Conservation (phyloP, 352 stramenopile genomes). For the Peronospora farinosa region DNA sequence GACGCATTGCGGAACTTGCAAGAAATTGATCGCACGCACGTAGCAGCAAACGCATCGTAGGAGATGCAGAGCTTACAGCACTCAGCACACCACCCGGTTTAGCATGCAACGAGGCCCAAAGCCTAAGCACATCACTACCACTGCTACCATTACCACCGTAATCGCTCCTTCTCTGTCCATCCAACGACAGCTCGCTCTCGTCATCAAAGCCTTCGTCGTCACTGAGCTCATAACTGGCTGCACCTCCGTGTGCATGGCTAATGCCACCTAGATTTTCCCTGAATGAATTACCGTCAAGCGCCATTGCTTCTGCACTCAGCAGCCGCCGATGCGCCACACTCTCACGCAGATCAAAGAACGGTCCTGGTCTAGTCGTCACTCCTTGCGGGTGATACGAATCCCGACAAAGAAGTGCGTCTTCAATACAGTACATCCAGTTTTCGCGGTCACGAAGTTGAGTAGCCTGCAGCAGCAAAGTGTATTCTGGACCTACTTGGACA, state of each 20-base stretch:
- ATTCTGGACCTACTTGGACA: constrained; percentile 52
- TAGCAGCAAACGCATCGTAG: constrained; percentile 31
- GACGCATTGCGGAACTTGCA: constrained; percentile 32
- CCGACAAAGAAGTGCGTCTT: constrained; percentile 64
- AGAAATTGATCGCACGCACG: constrained; percentile 44
- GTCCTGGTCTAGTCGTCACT: constrained; percentile 13
- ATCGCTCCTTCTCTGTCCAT: constrained; percentile 14
- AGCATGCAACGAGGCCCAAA: constrained; percentile 35
- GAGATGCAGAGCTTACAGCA: constrained; percentile 26
- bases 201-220: constrained; percentile 35
- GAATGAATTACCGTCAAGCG: constrained; percentile 25
- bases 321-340: constrained; percentile 47
- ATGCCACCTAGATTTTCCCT: constrained; percentile 23
- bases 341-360: constrained; percentile 43
- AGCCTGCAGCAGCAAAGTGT: constrained; percentile 57
- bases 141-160: constrained; percentile 12
- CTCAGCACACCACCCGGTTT: constrained; percentile 34
- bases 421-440: constrained; percentile 78
- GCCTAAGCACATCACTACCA: constrained; percentile 19
- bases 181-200: constrained; percentile 25
- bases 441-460: constrained; percentile 51
- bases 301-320: constrained; percentile 54
- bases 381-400: constrained; percentile 55
- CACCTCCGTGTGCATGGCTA: constrained; percentile 27
- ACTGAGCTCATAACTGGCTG: constrained; percentile 19